A percentile compares a stretch with the other conserved stretches of the same genome.
Evolutionary conservation across 2,329 filamentous ascomycete species (phyloP).

Genomic region (Ceratocystis alfenasii): DNA sequence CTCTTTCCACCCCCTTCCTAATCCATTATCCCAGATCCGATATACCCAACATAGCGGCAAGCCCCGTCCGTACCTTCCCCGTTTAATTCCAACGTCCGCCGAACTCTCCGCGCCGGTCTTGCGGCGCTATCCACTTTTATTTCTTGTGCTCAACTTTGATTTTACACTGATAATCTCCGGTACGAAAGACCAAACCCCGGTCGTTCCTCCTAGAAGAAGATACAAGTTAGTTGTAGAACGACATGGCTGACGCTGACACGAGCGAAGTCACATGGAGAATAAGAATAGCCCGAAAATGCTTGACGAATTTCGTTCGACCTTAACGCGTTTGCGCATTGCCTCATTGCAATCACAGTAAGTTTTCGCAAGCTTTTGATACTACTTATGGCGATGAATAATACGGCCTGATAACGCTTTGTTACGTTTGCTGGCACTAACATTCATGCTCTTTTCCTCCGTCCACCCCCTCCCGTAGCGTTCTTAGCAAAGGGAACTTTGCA

Average conservation of each 20-base stretch:
- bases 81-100: too few species aligned
- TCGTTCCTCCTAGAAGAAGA: too few species aligned
- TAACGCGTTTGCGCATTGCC: conserved; percentile 38
- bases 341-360: conserved; percentile 39
- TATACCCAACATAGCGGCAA: background rate
- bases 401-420: background rate
- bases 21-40: too few species aligned
- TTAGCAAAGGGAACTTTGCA: background rate
- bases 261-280: too few species aligned
- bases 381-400: background rate
- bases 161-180: too few species aligned
- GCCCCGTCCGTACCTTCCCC: background rate
- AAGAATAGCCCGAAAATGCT: conserved; percentile 26
- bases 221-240: too few species aligned
- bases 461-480: conserved; percentile 1
- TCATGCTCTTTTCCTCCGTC: background rate
- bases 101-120: too few species aligned
- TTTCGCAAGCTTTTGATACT: background rate
- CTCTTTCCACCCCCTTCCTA: too few species aligned
- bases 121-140: too few species aligned
- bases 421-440: background rate
- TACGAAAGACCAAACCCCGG: too few species aligned
- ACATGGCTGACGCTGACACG: too few species aligned
- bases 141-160: too few species aligned
- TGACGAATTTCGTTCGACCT: conserved; percentile 33